Evolutionary conservation across 768 basidiomycete genomes (phyloP).

Genomic region (Podaxis sp.): DNA sequence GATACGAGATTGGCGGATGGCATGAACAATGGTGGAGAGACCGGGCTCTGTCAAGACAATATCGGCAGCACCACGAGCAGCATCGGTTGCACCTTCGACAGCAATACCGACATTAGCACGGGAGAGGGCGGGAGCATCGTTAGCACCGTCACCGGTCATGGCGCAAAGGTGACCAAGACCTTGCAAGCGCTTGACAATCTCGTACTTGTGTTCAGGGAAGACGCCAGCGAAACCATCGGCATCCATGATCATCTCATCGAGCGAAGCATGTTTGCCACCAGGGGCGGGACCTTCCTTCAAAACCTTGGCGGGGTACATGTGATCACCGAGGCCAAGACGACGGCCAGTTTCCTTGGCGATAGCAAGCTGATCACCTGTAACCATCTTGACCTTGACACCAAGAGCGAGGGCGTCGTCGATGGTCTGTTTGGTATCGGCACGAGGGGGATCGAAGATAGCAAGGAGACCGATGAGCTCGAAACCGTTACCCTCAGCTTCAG

Average conservation of each 20-base stretch:
- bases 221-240: slow-evolving; percentile 99
- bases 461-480: slow-evolving; percentile 97
- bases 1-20: slow-evolving; percentile 95
- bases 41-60: slow-evolving; percentile 98
- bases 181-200: slow-evolving; percentile 98
- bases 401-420: slow-evolving; percentile 96
- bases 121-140: slow-evolving; percentile 95
- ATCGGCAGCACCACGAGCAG: slow-evolving; percentile 97
- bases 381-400: slow-evolving; percentile 99
- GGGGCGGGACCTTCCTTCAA: slow-evolving; percentile 94
- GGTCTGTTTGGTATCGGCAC: slow-evolving; percentile 97
- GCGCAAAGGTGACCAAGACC: slow-evolving; percentile 93
- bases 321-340: slow-evolving; percentile 95
- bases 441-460: slow-evolving; percentile 96
- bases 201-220: slow-evolving; percentile 99
- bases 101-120: slow-evolving; percentile 99
- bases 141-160: slow-evolving; percentile 99
- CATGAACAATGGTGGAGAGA: slow-evolving; percentile 98
- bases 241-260: slow-evolving; percentile 99
- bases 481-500: slow-evolving; percentile 86
- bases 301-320: slow-evolving; percentile 99
- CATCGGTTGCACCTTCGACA: slow-evolving; percentile 98
- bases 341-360: slow-evolving; percentile 99
- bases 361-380: slow-evolving; percentile 98
- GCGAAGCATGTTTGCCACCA: slow-evolving; percentile 72